Percentiles rank a stretch among this genome's conserved stretches.
phyloP scores from a whole-genome alignment of 192 early-diverging fungal genomes.

The Chytriomyces hyalinus region DNA sequence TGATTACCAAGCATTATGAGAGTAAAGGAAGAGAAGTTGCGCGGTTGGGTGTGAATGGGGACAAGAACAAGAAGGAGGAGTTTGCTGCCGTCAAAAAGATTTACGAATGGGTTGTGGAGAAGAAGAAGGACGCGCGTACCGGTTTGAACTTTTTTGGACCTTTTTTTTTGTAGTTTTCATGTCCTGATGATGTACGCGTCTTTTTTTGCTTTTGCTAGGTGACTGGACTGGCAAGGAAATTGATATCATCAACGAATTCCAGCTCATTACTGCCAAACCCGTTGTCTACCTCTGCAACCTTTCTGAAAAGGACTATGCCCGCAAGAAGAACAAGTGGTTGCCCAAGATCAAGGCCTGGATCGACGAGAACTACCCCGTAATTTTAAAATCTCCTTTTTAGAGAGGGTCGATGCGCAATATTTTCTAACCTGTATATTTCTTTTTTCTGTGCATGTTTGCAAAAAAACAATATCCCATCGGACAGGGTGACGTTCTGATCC shows the following conservation, averaged over 20 bases:
- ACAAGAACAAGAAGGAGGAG: slow-evolving; percentile 91
- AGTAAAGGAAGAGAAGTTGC: slow-evolving; percentile 69
- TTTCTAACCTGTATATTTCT: not conserved
- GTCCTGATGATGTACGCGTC: too few relatives aligned
- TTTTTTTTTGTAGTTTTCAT: too few relatives aligned
- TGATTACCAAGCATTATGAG: slow-evolving; percentile 69
- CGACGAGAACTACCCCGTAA: slow-evolving; percentile 78
- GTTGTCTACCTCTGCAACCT: slow-evolving; percentile 87
- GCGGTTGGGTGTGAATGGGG: slow-evolving; percentile 76
- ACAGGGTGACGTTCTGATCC: slow-evolving; percentile 83
- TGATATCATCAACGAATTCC: slow-evolving; percentile 84
- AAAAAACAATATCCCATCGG: not conserved
- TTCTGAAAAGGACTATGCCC: slow-evolving; percentile 82
- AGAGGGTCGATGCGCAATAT: not conserved
- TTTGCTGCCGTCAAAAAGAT: slow-evolving; percentile 76
- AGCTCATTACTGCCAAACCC: slow-evolving; percentile 93
- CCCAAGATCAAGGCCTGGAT: slow-evolving; percentile 92
- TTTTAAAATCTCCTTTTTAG: not conserved
- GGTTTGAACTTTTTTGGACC: too few relatives aligned
- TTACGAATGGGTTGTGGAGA: slow-evolving; percentile 73
- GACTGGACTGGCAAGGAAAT: slow-evolving; percentile 92
- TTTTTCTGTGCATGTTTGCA: not conserved
- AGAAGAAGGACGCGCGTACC: slow-evolving; percentile 85
- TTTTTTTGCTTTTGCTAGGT: slow-evolving; percentile 39
- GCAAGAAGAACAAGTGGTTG: slow-evolving; percentile 96